Evolutionary conservation across 371 early-diverging fungal genomes (phyloP), one percentile per base, ranked within the genome.

Genomic region (Phascolomyces articulosus): DNA sequence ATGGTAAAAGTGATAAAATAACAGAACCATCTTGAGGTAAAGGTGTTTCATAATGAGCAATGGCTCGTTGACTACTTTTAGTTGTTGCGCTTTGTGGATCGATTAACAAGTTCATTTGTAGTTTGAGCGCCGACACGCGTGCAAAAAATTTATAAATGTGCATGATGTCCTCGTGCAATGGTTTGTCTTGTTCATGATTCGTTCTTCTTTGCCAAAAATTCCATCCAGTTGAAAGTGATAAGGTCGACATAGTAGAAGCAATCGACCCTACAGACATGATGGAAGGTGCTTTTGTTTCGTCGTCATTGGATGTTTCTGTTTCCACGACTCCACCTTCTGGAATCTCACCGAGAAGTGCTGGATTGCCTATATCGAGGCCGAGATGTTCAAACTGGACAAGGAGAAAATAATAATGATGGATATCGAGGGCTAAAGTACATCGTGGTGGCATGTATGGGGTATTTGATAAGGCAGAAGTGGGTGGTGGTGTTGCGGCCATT

Each of bases 181-280:
- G 3, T 58, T 66, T 56, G 65, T 63, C 20, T 68, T 65, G 29
- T 49, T 55, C 56, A 34, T 28, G 48, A 7, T 20, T 24, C 41
- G 31, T 20, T 4, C 67, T 62, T n/a, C 66, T 64, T n/a, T 74
- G 76, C 89, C 89, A 89, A 34, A 84, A 77, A 47, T 84, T 82
- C 89, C 89, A 89, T 7, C 87, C 85, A 1, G 85, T 82, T n/a
- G 84, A 77, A 1, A 89, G 62, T 0, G 89, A 87, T 18, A 89
- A 58, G 0, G 85, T 85, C 2, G 89, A 89, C 63, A 85, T 78
- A 41, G 74, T 72, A 2, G 82, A 82, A 21, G 86, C 84, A 2
- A 85, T 80, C 0, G 88, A 86, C 9, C 75, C 74, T 18, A 82
- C 76, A 0, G 85, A 85, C 24, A 79, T 75, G 58, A 87, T 80